Conservation (phyloP, 2,329 filamentous ascomycete species). For the Madurella fahalii region DNA sequence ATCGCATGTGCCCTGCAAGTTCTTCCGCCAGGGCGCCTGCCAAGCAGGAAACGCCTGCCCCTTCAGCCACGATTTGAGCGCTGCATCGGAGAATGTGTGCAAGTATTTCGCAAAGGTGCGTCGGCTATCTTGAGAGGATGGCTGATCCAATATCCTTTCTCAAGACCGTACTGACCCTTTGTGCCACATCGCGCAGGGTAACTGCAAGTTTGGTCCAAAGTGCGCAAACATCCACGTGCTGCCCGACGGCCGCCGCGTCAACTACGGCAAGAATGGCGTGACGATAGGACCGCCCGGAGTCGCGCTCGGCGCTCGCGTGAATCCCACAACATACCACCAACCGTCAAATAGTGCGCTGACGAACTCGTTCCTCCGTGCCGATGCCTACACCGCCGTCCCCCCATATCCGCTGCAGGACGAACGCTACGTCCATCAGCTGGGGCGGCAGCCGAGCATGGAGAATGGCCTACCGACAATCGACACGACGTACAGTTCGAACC, state of each 20-base stretch:
- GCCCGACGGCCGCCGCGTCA: constrained; percentile 87
- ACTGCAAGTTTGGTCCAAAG: constrained; percentile 98
- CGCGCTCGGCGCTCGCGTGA: constrained; percentile 63
- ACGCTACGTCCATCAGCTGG: constrained; percentile 39
- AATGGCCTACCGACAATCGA: constrained; percentile 56
- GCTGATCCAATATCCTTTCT: not conserved
- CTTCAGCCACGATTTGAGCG: constrained; percentile 89
- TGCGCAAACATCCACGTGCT: constrained; percentile 96
- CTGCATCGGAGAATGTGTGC: constrained; percentile 82
- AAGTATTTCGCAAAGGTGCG: constrained; percentile 98
- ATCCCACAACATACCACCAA: constrained; percentile 60
- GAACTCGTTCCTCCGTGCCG: constrained; percentile 64
- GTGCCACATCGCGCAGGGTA: constrained; percentile 58
- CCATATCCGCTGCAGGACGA: constrained; percentile 42
- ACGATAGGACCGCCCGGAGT: constrained; percentile 54
- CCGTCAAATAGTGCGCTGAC: constrained; percentile 68
- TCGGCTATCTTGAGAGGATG: constrained; percentile 7
- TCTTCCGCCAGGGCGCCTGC: constrained; percentile 94
- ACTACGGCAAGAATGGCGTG: constrained; percentile 68
- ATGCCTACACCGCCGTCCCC: constrained; percentile 44
- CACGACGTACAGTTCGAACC: constrained; percentile 52
- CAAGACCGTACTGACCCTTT: too few species aligned
- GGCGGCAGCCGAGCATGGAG: constrained; percentile 50
- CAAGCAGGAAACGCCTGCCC: constrained; percentile 95
- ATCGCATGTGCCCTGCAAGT: constrained; percentile 97